Conservation (phyloP, 768 basidiomycete genomes). For the Suillus spraguei region DNA sequence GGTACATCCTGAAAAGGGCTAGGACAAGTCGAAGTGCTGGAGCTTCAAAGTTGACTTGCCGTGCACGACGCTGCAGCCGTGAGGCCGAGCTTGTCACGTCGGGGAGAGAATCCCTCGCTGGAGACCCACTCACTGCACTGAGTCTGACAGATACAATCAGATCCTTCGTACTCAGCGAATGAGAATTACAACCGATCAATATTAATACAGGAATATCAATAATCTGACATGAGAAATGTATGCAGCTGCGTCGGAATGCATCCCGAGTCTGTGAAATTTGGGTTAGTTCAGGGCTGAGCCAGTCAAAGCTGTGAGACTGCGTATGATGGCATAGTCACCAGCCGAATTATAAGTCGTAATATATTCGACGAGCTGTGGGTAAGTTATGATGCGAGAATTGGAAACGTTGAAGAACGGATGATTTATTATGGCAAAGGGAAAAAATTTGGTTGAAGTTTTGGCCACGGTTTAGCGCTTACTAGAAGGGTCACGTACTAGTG, state of each 20-base stretch:
- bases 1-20: no score
- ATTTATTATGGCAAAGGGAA: background rate
- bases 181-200: background rate
- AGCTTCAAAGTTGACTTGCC: background rate
- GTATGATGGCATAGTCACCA: background rate
- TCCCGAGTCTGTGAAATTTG: background rate
- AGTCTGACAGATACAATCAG: background rate
- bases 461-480: background rate
- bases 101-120: background rate
- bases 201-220: background rate
- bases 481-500: background rate
- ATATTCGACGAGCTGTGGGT: background rate
- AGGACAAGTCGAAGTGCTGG: background rate
- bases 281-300: background rate
- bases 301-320: background rate
- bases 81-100: background rate
- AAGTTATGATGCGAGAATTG: no score
- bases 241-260: background rate
- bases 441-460: constrained; percentile 5
- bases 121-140: background rate
- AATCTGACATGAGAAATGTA: background rate
- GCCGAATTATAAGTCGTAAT: background rate
- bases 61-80: background rate
- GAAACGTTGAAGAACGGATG: background rate
- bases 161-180: background rate